Percentiles rank a stretch among this genome's conserved stretches.
Evolutionary conservation across 768 basidiomycete species (phyloP).

Genomic region (Pisolithus albus): DNA sequence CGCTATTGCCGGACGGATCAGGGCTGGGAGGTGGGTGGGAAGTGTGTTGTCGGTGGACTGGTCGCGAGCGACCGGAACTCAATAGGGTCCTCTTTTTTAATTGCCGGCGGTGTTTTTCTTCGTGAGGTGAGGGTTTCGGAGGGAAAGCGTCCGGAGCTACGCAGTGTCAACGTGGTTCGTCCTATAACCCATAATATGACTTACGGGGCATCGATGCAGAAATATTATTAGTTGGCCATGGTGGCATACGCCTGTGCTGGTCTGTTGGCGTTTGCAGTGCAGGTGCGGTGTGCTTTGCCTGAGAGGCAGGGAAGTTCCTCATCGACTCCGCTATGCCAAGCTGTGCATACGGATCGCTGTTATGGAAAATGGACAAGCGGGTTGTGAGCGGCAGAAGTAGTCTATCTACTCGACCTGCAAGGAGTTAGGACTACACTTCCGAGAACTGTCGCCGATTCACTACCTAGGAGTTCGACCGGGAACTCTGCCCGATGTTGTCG

Average conservation of each 20-base stretch:
- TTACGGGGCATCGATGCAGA: constrained; percentile 34
- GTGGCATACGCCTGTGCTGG: constrained; percentile 12
- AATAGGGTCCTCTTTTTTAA: constrained; percentile 7
- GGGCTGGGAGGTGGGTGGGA: constrained; percentile 7
- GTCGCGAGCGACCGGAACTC: constrained; percentile 16
- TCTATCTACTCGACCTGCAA: constrained; percentile 26
- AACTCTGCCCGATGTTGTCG: constrained; percentile 28
- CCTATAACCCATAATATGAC: constrained; percentile 9
- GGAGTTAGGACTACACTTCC: constrained; percentile 1
- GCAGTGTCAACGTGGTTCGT: constrained; percentile 6
- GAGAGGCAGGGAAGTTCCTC: constrained; percentile 11
- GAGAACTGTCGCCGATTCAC: constrained; percentile 3
- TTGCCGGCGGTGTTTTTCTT: not conserved
- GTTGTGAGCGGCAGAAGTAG: constrained; percentile 29
- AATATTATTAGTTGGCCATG: constrained; percentile 19
- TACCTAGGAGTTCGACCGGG: constrained; percentile 23
- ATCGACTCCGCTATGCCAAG: constrained; percentile 30
- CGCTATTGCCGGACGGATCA: constrained; percentile 5
- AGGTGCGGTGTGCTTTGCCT: constrained; percentile 5
- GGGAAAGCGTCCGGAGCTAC: constrained; percentile 36
- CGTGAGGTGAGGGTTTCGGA: constrained; percentile 13
- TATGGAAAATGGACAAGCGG: constrained; percentile 23
- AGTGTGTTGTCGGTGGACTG: constrained; percentile 21
- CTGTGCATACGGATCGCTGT: constrained; percentile 25
- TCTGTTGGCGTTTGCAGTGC: constrained; percentile 12